Percentiles rank a stretch among this genome's conserved stretches.
Evolutionary conservation across 1,139 yeast species (phyloP).

Genomic region (Pichia sp.): DNA sequence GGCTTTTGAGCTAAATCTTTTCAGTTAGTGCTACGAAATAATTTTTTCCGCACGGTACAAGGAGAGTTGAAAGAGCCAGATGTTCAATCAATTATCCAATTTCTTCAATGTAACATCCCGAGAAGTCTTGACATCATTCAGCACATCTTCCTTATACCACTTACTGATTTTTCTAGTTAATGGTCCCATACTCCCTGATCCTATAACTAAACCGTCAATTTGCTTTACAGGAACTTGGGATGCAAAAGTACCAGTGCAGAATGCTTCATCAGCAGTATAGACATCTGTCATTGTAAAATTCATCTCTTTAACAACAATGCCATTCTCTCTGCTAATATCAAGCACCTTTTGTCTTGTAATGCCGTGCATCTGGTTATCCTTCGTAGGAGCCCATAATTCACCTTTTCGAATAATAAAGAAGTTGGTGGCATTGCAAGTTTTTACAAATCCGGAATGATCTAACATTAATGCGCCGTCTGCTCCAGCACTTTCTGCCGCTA

Average conservation of each 20-base stretch:
- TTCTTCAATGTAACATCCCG: not conserved
- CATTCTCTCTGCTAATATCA: slow-evolving; percentile 4
- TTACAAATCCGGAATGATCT: slow-evolving; percentile 10
- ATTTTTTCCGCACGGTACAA: too few species aligned
- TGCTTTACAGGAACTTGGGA: slow-evolving; percentile 12
- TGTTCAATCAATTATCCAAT: not conserved
- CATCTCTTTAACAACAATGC: slow-evolving; percentile 5
- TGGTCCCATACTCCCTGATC: slow-evolving; percentile 6
- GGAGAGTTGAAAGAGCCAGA: too few species aligned
- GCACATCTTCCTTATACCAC: slow-evolving; percentile 7
- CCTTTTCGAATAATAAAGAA: slow-evolving; percentile 10
- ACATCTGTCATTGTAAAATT: slow-evolving; percentile 10
- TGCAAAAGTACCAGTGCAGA: slow-evolving; percentile 13
- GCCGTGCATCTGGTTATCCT: slow-evolving; percentile 14
- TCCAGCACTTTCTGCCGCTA: slow-evolving; percentile 9
- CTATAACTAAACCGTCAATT: slow-evolving; percentile 9
- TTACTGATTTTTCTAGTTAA: slow-evolving; percentile 3
- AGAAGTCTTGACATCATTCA: not conserved
- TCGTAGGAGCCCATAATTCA: slow-evolving; percentile 13
- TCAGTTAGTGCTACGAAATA: too few species aligned
- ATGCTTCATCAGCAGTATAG: slow-evolving; percentile 11
- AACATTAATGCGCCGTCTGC: slow-evolving; percentile 13
- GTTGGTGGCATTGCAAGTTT: slow-evolving; percentile 14
- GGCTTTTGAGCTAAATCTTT: too few species aligned
- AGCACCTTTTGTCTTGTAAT: slow-evolving; percentile 13